Evolutionary conservation across 169 alveolate genomes (phyloP).

Genomic region (Eimeria necatrix): DNA sequence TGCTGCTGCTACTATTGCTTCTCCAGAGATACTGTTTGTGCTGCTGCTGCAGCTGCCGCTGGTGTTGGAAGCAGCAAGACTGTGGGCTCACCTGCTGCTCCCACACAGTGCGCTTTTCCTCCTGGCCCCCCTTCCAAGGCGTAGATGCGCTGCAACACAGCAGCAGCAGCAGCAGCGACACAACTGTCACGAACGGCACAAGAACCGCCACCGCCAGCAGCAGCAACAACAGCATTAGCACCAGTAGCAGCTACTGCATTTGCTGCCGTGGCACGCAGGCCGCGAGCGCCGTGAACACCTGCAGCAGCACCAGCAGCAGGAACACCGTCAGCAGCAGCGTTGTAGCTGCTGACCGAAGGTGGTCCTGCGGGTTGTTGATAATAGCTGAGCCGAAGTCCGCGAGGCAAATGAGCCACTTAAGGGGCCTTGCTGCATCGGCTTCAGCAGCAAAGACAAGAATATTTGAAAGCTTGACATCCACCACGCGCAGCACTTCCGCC

Average conservation of each 20-base stretch:
- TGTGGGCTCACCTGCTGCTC: slow-evolving; percentile 35
- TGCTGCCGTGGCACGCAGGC: not conserved
- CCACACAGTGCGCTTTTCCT: slow-evolving; percentile 19
- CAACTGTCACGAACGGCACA: not conserved
- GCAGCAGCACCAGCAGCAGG: slow-evolving; percentile 8
- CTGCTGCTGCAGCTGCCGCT: not conserved
- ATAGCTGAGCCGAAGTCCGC: slow-evolving; percentile 70
- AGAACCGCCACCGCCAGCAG: not conserved
- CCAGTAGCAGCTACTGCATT: not conserved
- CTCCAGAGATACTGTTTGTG: not conserved
- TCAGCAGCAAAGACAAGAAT: slow-evolving; percentile 28
- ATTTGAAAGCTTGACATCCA: slow-evolving; percentile 49
- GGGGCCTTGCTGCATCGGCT: not conserved
- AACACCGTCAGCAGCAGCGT: slow-evolving; percentile 1
- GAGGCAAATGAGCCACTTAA: slow-evolving; percentile 32
- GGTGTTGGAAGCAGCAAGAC: too few relatives aligned
- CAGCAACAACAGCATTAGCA: not conserved
- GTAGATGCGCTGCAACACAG: not conserved
- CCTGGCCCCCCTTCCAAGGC: slow-evolving; percentile 38
- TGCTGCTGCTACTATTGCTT: not conserved
- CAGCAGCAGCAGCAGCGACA: slow-evolving; percentile 45
- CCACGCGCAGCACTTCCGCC: slow-evolving; percentile 65
- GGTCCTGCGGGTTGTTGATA: slow-evolving; percentile 50
- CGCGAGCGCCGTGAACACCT: not conserved
- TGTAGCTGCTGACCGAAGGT: slow-evolving; percentile 6